These are phyloP conservation scores for Metarhizium humberi DNA, from an alignment of 2,329 filamentous ascomycete genomes.

Conservation along the genomic window DNA sequence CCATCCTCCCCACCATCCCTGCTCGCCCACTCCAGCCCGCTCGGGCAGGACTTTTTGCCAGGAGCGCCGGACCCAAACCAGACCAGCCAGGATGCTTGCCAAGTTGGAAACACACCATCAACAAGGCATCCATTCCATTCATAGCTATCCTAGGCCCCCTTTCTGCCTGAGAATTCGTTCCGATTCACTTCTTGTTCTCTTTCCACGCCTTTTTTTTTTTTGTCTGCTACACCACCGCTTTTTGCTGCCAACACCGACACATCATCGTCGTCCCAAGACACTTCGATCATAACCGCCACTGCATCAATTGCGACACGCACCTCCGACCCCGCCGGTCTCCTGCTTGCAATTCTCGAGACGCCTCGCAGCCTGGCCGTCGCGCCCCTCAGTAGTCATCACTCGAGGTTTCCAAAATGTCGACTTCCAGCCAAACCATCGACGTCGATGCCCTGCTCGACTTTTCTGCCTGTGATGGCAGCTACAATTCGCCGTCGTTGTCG, in stretches of 20 bases:
- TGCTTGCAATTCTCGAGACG: conserved; percentile 2
- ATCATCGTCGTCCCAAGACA: neutral
- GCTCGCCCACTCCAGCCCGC: conserved; percentile 7
- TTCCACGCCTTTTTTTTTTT: conserved; percentile 2
- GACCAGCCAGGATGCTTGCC: conserved; percentile 1
- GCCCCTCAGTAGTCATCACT: neutral
- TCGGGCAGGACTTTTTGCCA: conserved; percentile 1
- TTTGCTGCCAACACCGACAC: neutral
- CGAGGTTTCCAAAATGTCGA: conserved; percentile 23
- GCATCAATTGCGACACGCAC: neutral
- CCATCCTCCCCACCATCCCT: conserved; percentile 10
- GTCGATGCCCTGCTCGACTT: conserved; percentile 53
- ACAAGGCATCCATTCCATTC: conserved; percentile 23
- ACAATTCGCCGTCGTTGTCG: conserved; percentile 52
- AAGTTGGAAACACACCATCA: conserved; percentile 2
- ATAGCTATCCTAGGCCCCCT: conserved; percentile 21
- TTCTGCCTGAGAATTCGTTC: conserved; percentile 17
- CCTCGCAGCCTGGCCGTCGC: conserved; percentile 1
- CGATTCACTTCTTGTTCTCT: conserved; percentile 7
- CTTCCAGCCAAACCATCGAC: conserved; percentile 35
- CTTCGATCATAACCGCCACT: neutral
- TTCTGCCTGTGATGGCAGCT: conserved; percentile 49
- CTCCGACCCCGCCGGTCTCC: neutral
- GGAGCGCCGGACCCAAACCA: conserved; percentile 7
- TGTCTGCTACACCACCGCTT: neutral